Evolutionary conservation across 768 basidiomycete genomes (phyloP).

Genomic region (Stropharia rugosoannulata): DNA sequence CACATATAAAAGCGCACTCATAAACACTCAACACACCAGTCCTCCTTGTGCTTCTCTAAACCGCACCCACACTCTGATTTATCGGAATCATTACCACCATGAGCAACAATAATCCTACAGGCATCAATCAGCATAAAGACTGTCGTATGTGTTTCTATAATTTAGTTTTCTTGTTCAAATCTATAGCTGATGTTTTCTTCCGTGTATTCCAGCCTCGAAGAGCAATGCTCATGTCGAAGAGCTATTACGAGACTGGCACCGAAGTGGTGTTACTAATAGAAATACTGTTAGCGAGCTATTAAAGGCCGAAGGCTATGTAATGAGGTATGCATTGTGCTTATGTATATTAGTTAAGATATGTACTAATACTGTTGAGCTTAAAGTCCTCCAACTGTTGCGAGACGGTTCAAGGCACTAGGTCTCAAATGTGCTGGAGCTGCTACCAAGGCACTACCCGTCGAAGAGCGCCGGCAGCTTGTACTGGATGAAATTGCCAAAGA

Average conservation of each 20-base stretch:
- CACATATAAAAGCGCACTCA: no score
- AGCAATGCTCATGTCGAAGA: neutral
- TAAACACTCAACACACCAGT: neutral
- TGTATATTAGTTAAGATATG: neutral
- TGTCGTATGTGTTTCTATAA: neutral
- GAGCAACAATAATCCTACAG: conserved; percentile 1
- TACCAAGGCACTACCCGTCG: conserved; percentile 12
- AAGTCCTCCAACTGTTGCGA: conserved; percentile 18
- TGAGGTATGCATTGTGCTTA: neutral
- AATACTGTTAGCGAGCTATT: neutral
- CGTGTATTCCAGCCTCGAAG: neutral
- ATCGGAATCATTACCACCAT: neutral
- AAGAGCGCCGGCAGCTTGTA: conserved; percentile 19
- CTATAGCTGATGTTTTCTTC: neutral
- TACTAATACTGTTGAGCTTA: neutral
- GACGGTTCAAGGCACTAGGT: conserved; percentile 13
- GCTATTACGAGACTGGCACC: neutral
- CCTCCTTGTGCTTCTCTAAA: no score
- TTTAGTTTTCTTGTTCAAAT: no score
- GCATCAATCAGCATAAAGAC: neutral
- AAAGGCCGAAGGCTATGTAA: neutral
- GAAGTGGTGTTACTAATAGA: neutral
- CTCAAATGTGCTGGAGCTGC: conserved; percentile 16
- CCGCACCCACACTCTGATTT: neutral
- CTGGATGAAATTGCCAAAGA: conserved; percentile 22